phyloP scores from a whole-genome alignment of 495 filamentous ascomycete species.

The Recurvomyces mirabilis region DNA sequence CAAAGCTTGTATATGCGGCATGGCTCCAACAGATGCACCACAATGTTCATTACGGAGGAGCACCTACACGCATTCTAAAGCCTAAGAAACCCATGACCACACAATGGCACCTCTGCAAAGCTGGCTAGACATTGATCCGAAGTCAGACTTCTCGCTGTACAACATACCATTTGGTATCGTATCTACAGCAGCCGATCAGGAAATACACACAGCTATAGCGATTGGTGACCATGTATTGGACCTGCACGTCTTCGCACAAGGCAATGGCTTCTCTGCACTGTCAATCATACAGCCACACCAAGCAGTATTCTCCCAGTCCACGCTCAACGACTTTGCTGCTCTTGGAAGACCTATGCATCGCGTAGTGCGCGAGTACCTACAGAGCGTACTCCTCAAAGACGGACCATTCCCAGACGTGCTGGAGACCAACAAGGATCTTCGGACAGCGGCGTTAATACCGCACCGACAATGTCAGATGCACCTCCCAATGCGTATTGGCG shows the following conservation, averaged over 20 bases:
- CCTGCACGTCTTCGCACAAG: constrained; percentile 50
- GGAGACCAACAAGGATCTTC: constrained; percentile 44
- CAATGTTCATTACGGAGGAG: too few relatives aligned
- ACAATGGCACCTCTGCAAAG: constrained; percentile 43
- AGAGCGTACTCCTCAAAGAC: constrained; percentile 53
- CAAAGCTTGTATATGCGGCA: too few relatives aligned
- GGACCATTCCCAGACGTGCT: constrained; percentile 50
- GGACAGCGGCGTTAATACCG: constrained; percentile 43
- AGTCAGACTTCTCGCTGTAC: constrained; percentile 67
- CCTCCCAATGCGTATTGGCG: constrained; percentile 77
- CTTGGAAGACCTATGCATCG: constrained; percentile 62
- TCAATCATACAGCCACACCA: constrained; percentile 46
- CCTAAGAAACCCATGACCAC: not conserved
- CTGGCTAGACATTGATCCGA: constrained; percentile 55
- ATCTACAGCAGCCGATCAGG: constrained; percentile 40
- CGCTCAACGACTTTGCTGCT: constrained; percentile 72
- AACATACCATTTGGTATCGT: constrained; percentile 95
- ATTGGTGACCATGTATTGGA: constrained; percentile 72
- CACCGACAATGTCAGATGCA: constrained; percentile 55
- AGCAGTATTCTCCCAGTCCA: constrained; percentile 54
- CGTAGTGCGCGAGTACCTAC: constrained; percentile 61
- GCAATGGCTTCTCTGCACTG: constrained; percentile 50
- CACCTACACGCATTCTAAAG: too few relatives aligned
- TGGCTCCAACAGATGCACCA: too few relatives aligned
- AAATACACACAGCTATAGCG: constrained; percentile 59